Percentiles rank a stretch among this genome's conserved stretches.
phyloP scores from a whole-genome alignment of 2,329 filamentous ascomycete genomes.

The Cladosporium sp. region DNA sequence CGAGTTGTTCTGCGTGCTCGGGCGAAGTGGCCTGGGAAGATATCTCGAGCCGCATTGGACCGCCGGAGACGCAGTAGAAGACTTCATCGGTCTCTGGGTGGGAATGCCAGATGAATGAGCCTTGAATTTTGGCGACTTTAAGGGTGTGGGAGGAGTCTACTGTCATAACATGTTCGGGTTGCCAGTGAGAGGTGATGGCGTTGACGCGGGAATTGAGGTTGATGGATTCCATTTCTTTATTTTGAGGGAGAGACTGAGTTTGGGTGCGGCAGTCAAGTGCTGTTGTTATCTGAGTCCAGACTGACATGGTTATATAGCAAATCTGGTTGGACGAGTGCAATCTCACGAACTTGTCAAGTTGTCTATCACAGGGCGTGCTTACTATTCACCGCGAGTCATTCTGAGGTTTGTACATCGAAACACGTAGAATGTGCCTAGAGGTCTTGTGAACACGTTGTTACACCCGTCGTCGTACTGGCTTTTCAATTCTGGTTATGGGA shows the following conservation, averaged over 20 bases:
- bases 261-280: too few relatives aligned
- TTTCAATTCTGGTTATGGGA: too few relatives aligned
- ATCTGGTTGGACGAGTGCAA: background rate
- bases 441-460: too few relatives aligned
- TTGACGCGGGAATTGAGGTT: constrained; percentile 25
- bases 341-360: background rate
- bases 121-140: constrained; percentile 39
- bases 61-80: constrained; percentile 38
- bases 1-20: constrained; percentile 31
- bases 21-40: constrained; percentile 15
- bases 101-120: constrained; percentile 39
- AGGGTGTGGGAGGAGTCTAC: constrained; percentile 37
- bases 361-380: background rate
- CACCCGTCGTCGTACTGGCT: too few relatives aligned
- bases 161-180: constrained; percentile 15
- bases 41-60: constrained; percentile 23
- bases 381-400: background rate
- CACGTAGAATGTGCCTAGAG: background rate
- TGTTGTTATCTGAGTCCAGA: too few relatives aligned
- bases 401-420: background rate
- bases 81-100: constrained; percentile 41
- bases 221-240: constrained; percentile 5
- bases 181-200: constrained; percentile 19
- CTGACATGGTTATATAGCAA: too few relatives aligned
- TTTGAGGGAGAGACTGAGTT: background rate